phyloP scores from a whole-genome alignment of 768 basidiomycete genomes.

The Cubamyces lactineus region DNA sequence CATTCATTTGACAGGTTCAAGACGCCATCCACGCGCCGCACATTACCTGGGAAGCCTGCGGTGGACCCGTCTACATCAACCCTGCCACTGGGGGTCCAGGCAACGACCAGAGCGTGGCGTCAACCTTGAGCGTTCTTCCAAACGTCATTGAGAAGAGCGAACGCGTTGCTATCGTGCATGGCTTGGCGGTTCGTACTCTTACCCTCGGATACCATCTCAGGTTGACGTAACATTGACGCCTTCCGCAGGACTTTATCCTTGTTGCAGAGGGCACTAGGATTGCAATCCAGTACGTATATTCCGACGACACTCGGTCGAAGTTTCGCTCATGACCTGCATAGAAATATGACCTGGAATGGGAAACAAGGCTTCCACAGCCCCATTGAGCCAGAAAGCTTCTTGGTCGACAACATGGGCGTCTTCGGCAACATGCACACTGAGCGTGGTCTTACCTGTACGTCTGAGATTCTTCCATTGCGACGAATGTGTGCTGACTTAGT shows the following conservation, averaged over 20 bases:
- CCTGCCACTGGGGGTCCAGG: conserved; percentile 31
- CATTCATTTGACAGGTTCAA: conserved; percentile 34
- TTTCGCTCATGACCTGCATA: conserved; percentile 5
- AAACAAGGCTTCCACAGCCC: conserved; percentile 41
- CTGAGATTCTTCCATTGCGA: neutral
- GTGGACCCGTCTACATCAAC: conserved; percentile 35
- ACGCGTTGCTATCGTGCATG: conserved; percentile 39
- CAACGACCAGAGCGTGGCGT: conserved; percentile 36
- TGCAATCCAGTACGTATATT: conserved; percentile 37
- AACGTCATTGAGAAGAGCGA: conserved; percentile 43
- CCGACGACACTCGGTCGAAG: no score
- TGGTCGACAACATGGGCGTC: conserved; percentile 36
- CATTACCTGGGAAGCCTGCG: conserved; percentile 37
- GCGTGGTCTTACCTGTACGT: conserved; percentile 39
- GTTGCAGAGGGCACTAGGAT: conserved; percentile 42
- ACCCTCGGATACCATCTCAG: no score
- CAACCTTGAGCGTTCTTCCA: conserved; percentile 39
- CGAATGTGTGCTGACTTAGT: neutral
- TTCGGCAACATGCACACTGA: conserved; percentile 39
- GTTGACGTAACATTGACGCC: neutral
- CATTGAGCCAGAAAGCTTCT: conserved; percentile 38
- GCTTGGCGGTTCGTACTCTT: conserved; percentile 32
- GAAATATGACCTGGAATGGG: conserved; percentile 43
- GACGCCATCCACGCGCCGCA: conserved; percentile 43
- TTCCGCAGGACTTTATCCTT: conserved; percentile 38